Evolutionary conservation across 2,329 filamentous ascomycete genomes (phyloP).

Genomic region (Daldinia sp.): DNA sequence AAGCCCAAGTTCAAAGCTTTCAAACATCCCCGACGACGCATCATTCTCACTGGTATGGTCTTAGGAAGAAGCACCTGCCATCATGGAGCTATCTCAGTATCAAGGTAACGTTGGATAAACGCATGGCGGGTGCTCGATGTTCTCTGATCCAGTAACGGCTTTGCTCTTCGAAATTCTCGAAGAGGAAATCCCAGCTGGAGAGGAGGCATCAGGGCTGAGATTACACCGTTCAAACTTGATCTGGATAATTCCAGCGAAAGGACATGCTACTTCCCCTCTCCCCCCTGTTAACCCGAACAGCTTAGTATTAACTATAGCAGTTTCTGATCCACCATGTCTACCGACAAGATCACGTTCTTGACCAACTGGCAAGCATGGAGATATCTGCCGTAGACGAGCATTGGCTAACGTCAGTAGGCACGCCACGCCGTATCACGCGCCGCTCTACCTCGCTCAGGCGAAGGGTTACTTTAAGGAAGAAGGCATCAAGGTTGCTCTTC

Average conservation of each 20-base stretch:
- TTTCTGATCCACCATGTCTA: slow-evolving; percentile 70
- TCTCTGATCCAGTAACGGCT: slow-evolving; percentile 41
- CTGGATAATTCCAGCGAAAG: slow-evolving; percentile 89
- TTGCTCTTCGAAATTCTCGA: slow-evolving; percentile 19
- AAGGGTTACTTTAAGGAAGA: slow-evolving; percentile 79
- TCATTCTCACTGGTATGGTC: slow-evolving; percentile 30
- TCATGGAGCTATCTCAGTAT: slow-evolving; percentile 50
- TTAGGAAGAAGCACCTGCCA: slow-evolving; percentile 33
- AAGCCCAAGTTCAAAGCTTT: not conserved
- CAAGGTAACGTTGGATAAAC: slow-evolving; percentile 53
- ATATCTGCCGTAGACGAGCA: slow-evolving; percentile 14
- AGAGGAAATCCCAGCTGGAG: slow-evolving; percentile 20
- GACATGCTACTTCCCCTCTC: slow-evolving; percentile 75
- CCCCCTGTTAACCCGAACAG: slow-evolving; percentile 39
- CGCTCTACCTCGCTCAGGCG: slow-evolving; percentile 78
- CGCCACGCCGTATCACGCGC: slow-evolving; percentile 82
- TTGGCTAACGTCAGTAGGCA: slow-evolving; percentile 62
- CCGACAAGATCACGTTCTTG: slow-evolving; percentile 85
- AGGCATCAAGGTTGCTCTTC: slow-evolving; percentile 77
- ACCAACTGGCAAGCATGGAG: slow-evolving; percentile 74
- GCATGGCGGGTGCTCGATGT: slow-evolving; percentile 50
- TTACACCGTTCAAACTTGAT: slow-evolving; percentile 71
- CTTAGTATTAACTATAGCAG: slow-evolving; percentile 59
- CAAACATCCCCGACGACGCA: slow-evolving; percentile 10
- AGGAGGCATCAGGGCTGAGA: slow-evolving; percentile 36